phyloP scores from a whole-genome alignment of 1,139 yeast genomes.

The Nakaseomyces sp. region DNA sequence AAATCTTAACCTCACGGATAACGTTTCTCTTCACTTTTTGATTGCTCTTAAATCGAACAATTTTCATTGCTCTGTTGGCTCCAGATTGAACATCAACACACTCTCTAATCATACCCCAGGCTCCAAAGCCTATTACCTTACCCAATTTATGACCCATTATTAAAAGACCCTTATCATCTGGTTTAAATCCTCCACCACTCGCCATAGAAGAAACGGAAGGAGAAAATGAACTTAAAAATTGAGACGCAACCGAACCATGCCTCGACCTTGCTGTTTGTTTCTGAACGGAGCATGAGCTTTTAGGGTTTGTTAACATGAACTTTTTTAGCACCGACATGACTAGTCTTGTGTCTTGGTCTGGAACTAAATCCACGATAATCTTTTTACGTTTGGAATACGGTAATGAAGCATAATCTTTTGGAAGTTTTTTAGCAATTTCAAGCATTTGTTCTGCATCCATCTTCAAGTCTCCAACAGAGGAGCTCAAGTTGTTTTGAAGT shows the following conservation, averaged over 20 bases:
- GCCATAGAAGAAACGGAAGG: constrained; percentile 22
- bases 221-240: constrained; percentile 34
- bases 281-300: constrained; percentile 20
- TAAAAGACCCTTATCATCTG: constrained; percentile 53
- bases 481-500: constrained; percentile 12
- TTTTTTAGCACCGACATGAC: constrained; percentile 31
- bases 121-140: constrained; percentile 79
- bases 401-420: constrained; percentile 51
- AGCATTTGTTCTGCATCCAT: constrained; percentile 22
- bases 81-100: constrained; percentile 42
- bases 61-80: constrained; percentile 60
- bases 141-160: constrained; percentile 59
- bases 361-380: constrained; percentile 47
- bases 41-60: constrained; percentile 48
- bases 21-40: constrained; percentile 43
- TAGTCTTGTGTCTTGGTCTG: constrained; percentile 39
- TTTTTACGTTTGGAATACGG: constrained; percentile 65
- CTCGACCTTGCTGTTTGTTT: constrained; percentile 15
- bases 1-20: constrained; percentile 60
- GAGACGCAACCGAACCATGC: constrained; percentile 36
- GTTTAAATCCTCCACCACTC: constrained; percentile 13
- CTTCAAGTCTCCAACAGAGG: constrained; percentile 13
- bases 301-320: constrained; percentile 20
- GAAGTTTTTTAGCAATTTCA: constrained; percentile 36
- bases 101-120: constrained; percentile 86